These are phyloP conservation scores for Gossypium longicalyx DNA, from an alignment of 345 rosid genomes.

Conservation along the genomic window DNA sequence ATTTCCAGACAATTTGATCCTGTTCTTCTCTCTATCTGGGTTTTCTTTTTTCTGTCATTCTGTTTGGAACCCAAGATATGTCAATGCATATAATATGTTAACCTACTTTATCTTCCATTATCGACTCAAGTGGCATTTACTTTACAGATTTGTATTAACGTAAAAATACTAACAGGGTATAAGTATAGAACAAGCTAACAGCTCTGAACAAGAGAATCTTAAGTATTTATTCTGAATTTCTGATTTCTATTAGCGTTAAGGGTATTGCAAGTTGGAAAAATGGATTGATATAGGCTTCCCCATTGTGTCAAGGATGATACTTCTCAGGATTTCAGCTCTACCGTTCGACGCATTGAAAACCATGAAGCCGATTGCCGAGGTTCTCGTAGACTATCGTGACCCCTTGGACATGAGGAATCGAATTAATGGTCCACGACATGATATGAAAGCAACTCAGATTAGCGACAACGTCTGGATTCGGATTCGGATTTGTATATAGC, in stretches of 20 bases:
- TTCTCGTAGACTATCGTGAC: constrained; percentile 72
- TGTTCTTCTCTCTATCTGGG: too few relatives aligned
- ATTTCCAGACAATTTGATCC: too few relatives aligned
- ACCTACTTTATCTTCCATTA: too few relatives aligned
- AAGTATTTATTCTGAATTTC: too few relatives aligned
- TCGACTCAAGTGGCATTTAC: too few relatives aligned
- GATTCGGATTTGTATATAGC: constrained; percentile 56
- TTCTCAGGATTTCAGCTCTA: constrained; percentile 25
- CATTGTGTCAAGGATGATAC: constrained; percentile 35
- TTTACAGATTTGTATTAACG: too few relatives aligned
- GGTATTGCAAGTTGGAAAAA: constrained; percentile 28
- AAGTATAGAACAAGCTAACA: too few relatives aligned
- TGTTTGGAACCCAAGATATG: too few relatives aligned
- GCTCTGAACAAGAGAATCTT: too few relatives aligned
- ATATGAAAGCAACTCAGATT: constrained; percentile 51
- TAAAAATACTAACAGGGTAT: too few relatives aligned
- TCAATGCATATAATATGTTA: too few relatives aligned
- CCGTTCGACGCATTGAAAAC: constrained; percentile 60
- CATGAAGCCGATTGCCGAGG: constrained; percentile 70
- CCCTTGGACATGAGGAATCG: constrained; percentile 69
- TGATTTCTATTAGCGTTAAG: not conserved
- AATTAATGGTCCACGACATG: constrained; percentile 58
- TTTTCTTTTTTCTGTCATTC: too few relatives aligned
- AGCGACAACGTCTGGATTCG: constrained; percentile 70
- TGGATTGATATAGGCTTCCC: constrained; percentile 39